Evolutionary conservation across 805 yeast genomes (phyloP).

Genomic region (Geotrichum ghanense): DNA sequence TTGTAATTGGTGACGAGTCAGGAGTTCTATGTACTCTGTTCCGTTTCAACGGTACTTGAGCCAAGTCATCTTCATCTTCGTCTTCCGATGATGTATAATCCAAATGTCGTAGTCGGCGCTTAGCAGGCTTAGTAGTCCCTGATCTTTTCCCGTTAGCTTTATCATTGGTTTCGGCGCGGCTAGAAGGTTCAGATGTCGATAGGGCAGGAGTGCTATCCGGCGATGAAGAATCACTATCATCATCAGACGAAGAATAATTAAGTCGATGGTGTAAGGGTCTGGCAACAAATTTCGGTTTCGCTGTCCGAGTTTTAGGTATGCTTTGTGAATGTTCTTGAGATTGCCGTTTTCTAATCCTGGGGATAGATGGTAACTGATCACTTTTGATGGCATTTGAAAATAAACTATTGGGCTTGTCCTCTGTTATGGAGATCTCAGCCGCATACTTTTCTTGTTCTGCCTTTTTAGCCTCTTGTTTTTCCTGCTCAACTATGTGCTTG

Average conservation of each 20-base stretch:
- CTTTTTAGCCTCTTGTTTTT: neutral
- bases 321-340: slow-evolving; percentile 3
- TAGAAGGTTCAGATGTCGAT: slow-evolving; percentile 4
- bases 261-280: slow-evolving; percentile 23
- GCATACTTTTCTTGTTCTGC: slow-evolving; percentile 3
- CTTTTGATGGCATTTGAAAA: slow-evolving; percentile 3
- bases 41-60: neutral
- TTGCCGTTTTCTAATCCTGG: slow-evolving; percentile 18
- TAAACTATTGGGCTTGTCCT: neutral
- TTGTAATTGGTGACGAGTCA: no score
- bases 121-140: slow-evolving; percentile 14
- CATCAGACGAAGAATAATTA: slow-evolving; percentile 18
- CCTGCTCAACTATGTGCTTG: slow-evolving; percentile 3
- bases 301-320: slow-evolving; percentile 4
- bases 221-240: slow-evolving; percentile 11
- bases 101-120: slow-evolving; percentile 10
- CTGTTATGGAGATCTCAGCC: slow-evolving; percentile 2
- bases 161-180: slow-evolving; percentile 5
- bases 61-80: slow-evolving; percentile 1
- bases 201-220: slow-evolving; percentile 9
- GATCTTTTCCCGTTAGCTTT: neutral
- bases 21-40: no score
- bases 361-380: slow-evolving; percentile 16
- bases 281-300: slow-evolving; percentile 7
- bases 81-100: slow-evolving; percentile 4